Conservation (phyloP, 352 stramenopile species). For the Halophytophthora polymorphica region DNA sequence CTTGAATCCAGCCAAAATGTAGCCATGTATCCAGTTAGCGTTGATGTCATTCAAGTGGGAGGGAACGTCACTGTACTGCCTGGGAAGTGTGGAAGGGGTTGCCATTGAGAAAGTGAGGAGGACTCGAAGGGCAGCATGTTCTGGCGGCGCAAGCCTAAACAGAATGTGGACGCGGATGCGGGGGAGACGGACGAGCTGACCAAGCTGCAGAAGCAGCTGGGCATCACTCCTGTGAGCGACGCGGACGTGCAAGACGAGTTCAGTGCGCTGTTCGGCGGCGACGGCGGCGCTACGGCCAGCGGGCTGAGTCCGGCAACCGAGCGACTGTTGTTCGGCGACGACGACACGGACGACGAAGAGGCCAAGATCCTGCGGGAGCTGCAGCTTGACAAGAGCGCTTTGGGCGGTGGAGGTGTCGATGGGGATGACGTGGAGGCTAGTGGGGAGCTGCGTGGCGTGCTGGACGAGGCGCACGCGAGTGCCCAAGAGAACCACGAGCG, state of each 20-base stretch:
- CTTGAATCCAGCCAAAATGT: constrained; percentile 2
- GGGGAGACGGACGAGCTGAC: constrained; percentile 40
- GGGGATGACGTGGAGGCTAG: constrained; percentile 26
- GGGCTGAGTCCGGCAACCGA: constrained; percentile 48
- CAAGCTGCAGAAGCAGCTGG: constrained; percentile 74
- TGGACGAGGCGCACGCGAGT: constrained; percentile 32
- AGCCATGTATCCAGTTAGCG: constrained; percentile 1
- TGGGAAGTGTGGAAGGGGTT: neutral
- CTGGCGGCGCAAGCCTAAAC: constrained; percentile 47
- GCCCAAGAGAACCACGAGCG: constrained; percentile 27
- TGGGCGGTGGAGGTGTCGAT: constrained; percentile 26
- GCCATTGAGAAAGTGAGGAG: neutral
- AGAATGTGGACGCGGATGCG: constrained; percentile 10
- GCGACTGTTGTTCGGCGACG: constrained; percentile 34
- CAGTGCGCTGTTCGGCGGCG: constrained; percentile 41
- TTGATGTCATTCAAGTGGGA: constrained; percentile 1
- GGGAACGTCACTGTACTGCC: neutral
- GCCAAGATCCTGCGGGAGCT: constrained; percentile 54
- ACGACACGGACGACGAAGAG: constrained; percentile 51
- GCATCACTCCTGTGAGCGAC: constrained; percentile 66
- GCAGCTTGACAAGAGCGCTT: constrained; percentile 29
- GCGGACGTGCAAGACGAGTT: constrained; percentile 71
- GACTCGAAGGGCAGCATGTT: constrained; percentile 34
- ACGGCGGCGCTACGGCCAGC: neutral
- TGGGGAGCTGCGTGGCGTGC: constrained; percentile 31